Conservation (phyloP, 805 yeast species). For the Spathaspora arborariae region DNA sequence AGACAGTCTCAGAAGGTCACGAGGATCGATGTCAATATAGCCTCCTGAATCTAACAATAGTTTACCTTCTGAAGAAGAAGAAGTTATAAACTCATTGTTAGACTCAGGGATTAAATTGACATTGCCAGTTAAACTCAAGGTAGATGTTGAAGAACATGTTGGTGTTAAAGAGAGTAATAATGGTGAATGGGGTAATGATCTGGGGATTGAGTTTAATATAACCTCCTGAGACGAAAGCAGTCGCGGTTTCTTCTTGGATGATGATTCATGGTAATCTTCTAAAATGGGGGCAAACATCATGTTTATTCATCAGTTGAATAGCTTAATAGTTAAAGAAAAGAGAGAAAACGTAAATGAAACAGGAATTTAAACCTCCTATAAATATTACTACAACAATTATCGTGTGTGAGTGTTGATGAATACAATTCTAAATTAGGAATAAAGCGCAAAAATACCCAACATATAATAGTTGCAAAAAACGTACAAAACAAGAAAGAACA, state of each 20-base stretch:
- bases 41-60: slow-evolving; percentile 1
- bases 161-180: not conserved
- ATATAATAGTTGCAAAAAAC: not conserved
- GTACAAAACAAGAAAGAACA: not conserved
- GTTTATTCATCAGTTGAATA: slow-evolving; percentile 7
- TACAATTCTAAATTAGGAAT: not conserved
- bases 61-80: not conserved
- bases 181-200: slow-evolving; percentile 1
- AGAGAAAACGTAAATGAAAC: not conserved
- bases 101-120: not conserved
- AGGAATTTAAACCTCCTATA: not conserved
- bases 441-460: not conserved
- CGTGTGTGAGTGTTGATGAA: not conserved
- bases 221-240: slow-evolving; percentile 35
- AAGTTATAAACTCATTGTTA: not conserved
- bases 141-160: not conserved
- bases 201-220: slow-evolving; percentile 2
- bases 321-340: not conserved
- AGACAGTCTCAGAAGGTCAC: slow-evolving; percentile 10
- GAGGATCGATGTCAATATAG: not conserved
- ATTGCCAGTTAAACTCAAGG: slow-evolving; percentile 1
- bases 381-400: too few relatives aligned
- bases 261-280: slow-evolving; percentile 33
- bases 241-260: slow-evolving; percentile 32
- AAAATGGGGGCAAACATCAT: slow-evolving; percentile 15